Evolutionary conservation across 1,284 basidiomycete genomes (phyloP).

Genomic region (Sanghuangporus weigelae): DNA sequence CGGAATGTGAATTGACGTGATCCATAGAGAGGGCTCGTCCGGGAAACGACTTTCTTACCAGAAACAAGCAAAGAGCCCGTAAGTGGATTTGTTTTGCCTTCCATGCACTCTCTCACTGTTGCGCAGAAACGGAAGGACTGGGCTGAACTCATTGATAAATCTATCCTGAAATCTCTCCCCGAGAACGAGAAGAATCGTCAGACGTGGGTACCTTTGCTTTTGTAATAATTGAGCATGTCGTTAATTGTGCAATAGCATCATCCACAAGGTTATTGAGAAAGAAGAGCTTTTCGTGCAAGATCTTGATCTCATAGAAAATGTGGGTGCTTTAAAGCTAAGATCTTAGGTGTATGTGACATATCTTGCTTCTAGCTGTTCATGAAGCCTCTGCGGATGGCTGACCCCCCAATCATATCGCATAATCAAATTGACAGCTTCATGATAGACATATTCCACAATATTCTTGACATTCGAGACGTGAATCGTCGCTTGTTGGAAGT

Average conservation of each 20-base stretch:
- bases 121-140: slow-evolving; percentile 55
- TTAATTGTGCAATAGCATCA: slow-evolving; percentile 51
- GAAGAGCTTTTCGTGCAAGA: slow-evolving; percentile 92
- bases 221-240: slow-evolving; percentile 3
- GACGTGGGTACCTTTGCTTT: slow-evolving; percentile 39
- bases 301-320: slow-evolving; percentile 77
- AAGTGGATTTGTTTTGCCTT: background rate
- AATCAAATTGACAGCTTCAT: slow-evolving; percentile 76
- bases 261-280: slow-evolving; percentile 86
- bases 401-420: slow-evolving; percentile 69
- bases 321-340: slow-evolving; percentile 27
- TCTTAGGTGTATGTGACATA: slow-evolving; percentile 1
- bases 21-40: slow-evolving; percentile 24
- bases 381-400: slow-evolving; percentile 62
- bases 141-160: slow-evolving; percentile 64
- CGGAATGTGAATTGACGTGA: background rate
- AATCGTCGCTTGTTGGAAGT: slow-evolving; percentile 80
- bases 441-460: slow-evolving; percentile 83
- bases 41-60: slow-evolving; percentile 6
- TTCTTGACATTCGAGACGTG: slow-evolving; percentile 77
- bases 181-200: slow-evolving; percentile 82
- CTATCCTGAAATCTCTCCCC: slow-evolving; percentile 64
- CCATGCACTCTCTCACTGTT: background rate
- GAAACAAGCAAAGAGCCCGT: slow-evolving; percentile 29
- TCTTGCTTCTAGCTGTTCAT: slow-evolving; percentile 59